A percentile compares a stretch with the other conserved stretches of the same genome.
phyloP scores from a whole-genome alignment of 2,329 filamentous ascomycete species.

The Colletotrichum filicis region DNA sequence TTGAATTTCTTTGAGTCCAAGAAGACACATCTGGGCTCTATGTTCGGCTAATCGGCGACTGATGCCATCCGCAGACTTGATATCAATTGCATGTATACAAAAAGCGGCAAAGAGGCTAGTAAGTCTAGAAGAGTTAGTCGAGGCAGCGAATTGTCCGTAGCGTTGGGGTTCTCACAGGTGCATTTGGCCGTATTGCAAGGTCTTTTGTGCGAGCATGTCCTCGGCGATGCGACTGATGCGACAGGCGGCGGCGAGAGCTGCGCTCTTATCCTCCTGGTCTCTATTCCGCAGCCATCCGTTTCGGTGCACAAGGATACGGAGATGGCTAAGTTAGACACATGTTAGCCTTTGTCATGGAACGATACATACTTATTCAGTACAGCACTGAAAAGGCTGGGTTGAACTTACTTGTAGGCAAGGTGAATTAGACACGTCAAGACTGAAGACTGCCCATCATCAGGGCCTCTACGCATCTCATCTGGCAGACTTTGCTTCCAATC shows the following conservation, averaged over 20 bases:
- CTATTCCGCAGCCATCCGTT: slow-evolving; percentile 46
- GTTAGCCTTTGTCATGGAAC: not conserved
- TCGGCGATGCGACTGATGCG: slow-evolving; percentile 50
- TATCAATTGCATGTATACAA: slow-evolving; percentile 50
- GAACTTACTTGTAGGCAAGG: slow-evolving; percentile 48
- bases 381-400: not conserved
- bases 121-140: slow-evolving; percentile 39
- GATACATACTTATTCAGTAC: not conserved
- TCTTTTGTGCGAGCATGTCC: slow-evolving; percentile 49
- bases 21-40: slow-evolving; percentile 49
- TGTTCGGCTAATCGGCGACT: slow-evolving; percentile 48
- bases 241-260: slow-evolving; percentile 46
- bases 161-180: slow-evolving; percentile 42
- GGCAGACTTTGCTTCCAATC: slow-evolving; percentile 48
- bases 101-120: slow-evolving; percentile 50
- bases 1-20: slow-evolving; percentile 50
- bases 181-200: slow-evolving; percentile 50
- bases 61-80: slow-evolving; percentile 46
- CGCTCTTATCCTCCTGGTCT: slow-evolving; percentile 42
- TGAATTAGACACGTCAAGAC: slow-evolving; percentile 51
- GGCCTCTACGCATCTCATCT: slow-evolving; percentile 41
- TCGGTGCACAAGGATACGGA: slow-evolving; percentile 49
- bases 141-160: not conserved
- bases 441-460: slow-evolving; percentile 46
- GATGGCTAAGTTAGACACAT: slow-evolving; percentile 39